Evolutionary conservation across 2,329 filamentous ascomycete species (phyloP), one percentile per base, ranked within the genome.

Genomic region (Beauveria australis): DNA sequence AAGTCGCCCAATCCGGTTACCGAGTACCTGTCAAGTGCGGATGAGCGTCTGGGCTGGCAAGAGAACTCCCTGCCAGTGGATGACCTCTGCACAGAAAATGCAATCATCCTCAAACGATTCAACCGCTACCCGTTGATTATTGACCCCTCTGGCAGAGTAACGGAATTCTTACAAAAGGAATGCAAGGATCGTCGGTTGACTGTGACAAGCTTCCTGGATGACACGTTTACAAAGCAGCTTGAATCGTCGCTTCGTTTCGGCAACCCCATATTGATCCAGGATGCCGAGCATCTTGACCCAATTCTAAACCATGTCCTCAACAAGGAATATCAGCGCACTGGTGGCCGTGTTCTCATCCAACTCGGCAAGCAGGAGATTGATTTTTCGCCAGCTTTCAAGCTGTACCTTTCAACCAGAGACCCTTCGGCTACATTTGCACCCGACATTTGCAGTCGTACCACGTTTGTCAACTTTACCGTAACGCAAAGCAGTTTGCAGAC

Each of bases 381-480:
- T 74, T 99, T 99, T 76, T 99, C 94, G 55, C 93, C 94, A 1
- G 86, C 92, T 0, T 99, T 99, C 82, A 94, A 89, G 76, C 82
- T 99, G 37, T 99, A 96, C 73, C 79, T 99, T 44, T 97, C 93
- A 0, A 99, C 95, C 1, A 84, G 93, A 69, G 94, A 99, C 77
- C 95, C 95, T 1, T 99, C 95, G 47, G 93, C 94, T 28, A 91
- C 88, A 8, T 99, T 99, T 73, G 87, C 94, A 8, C 95, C 94
- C 0, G 94, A 99, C 71, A 91, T 99, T 65, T 99, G 95, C 85
- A 96, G 92, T 80, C 86, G 95, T 69, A 97, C 94, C 7, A 99
- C 95, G 0, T 96, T 99, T 75, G 94, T 99, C 82, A 99, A 99
- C 77, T 99, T 99, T 68, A 97, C 95, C 1, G 93, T 99, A 64